Evolutionary conservation across 495 filamentous ascomycete species (phyloP).

Genomic region (Aspergillus homomorphus): DNA sequence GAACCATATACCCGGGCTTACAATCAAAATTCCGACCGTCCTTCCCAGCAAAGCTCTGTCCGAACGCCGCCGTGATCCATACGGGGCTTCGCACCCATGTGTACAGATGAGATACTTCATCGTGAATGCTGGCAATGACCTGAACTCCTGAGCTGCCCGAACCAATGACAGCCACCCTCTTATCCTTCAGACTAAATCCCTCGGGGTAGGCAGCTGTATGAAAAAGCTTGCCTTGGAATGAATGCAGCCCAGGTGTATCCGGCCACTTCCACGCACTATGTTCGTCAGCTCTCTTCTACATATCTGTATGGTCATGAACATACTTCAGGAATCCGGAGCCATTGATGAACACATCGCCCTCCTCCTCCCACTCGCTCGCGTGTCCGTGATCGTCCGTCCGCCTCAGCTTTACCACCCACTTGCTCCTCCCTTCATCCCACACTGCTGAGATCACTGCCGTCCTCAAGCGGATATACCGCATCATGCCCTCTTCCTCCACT

Average conservation of each 20-base stretch:
- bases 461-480: constrained; percentile 22
- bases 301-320: not conserved
- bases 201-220: constrained; percentile 26
- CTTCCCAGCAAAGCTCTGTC: constrained; percentile 14
- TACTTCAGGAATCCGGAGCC: constrained; percentile 44
- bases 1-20: not conserved
- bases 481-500: constrained; percentile 23
- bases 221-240: constrained; percentile 20
- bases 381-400: not conserved
- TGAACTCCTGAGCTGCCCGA: constrained; percentile 48
- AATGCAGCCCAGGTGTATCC: constrained; percentile 20
- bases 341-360: constrained; percentile 47
- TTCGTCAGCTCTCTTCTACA: not conserved
- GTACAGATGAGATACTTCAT: constrained; percentile 13
- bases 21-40: constrained; percentile 12
- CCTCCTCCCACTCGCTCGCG: constrained; percentile 30
- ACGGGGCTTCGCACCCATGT: constrained; percentile 17
- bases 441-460: constrained; percentile 19
- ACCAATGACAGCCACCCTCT: constrained; percentile 47
- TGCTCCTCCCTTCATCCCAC: constrained; percentile 27
- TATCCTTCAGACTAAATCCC: constrained; percentile 32
- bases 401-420: constrained; percentile 43
- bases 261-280: constrained; percentile 28
- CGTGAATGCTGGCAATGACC: constrained; percentile 17
- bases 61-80: constrained; percentile 19